Base-by-base conservation (phyloP, 768 basidiomycete genomes). In the Mrakia hoshinonis region DNA sequence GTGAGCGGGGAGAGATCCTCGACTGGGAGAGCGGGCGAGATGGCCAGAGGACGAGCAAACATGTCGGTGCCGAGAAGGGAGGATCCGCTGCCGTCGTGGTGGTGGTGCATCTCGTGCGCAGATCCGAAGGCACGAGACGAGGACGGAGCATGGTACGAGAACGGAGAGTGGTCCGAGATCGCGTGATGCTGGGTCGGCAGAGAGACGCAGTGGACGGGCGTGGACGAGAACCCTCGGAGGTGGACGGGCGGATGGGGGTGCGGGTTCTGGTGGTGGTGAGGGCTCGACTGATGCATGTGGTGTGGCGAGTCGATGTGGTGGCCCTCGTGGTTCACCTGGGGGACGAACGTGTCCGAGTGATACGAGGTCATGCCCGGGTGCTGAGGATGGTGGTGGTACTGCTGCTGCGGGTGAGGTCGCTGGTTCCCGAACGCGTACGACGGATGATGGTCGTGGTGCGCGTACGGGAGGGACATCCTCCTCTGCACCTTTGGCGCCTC, bases 21-120 rank as follows among this genome's bases (percentile, higher is more conserved):
- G 7, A 43, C 6, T 7, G 43, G 43, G 7, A 43, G 15, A 15
- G 43, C 6, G 43, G 43, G 43, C 43, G 43, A 43, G 55, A 58
- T 11, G 9, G 55, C 24, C 13, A 58, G 55, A 2, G 29, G 31
- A 18, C 55, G 11, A 11, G 55, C 24, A n/a, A 58, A 58, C 31
- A 34, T 58, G 29, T 58, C 29, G 4, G 15, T 43, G 7, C 43
- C 43, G 43, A 43, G 43, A n/a, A n/a, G n/a, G n/a, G n/a, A n/a
- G 7, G 31, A 26, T 31, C 34, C 36, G 31, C 34, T 22, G n/a
- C 58, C 29, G 3, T 51, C 9, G 5, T n/a, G 49, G 20, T 51
- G 49, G 20, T 51, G 55, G 31, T 61, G 36, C 31, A 36, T 36
- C 58, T 61, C 58, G 58, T 61, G 58, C 58, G 58, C 15, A 6